Conservation (phyloP, 768 basidiomycete species). For the Boletus insuetus region DNA sequence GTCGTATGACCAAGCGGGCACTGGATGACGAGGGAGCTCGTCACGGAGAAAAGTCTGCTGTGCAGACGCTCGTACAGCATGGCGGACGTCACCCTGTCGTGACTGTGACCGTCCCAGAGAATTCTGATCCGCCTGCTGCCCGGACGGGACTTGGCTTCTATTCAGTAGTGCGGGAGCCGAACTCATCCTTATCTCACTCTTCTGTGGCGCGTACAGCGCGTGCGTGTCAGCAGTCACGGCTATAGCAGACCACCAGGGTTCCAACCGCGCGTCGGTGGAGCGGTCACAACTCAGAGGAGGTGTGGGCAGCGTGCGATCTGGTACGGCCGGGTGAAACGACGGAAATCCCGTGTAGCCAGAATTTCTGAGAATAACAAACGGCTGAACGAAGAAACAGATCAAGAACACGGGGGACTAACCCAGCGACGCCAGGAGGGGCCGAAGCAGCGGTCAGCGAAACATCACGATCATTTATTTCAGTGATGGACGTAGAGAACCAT, state of each 20-base stretch:
- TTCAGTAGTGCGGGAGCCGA: not conserved
- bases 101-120: not conserved
- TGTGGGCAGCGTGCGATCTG: not conserved
- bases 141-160: slow-evolving; percentile 16
- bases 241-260: not conserved
- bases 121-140: not conserved
- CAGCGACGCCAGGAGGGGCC: not conserved
- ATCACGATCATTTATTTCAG: not conserved
- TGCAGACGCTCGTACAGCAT: slow-evolving; percentile 20
- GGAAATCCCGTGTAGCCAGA: not conserved
- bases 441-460: not conserved
- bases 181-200: not conserved
- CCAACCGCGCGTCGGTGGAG: not conserved
- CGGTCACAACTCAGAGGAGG: not conserved
- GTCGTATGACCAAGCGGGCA: not conserved
- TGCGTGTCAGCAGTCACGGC: not conserved
- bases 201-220: not conserved
- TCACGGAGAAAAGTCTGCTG: not conserved
- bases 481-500: not conserved
- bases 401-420: slow-evolving; percentile 9
- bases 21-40: not conserved
- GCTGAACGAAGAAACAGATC: not conserved
- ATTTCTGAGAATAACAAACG: slow-evolving; percentile 4
- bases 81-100: slow-evolving; percentile 1
- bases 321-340: not conserved